Base-by-base conservation (phyloP, 371 early-diverging fungal species). In the Actinomortierella wolfii region DNA sequence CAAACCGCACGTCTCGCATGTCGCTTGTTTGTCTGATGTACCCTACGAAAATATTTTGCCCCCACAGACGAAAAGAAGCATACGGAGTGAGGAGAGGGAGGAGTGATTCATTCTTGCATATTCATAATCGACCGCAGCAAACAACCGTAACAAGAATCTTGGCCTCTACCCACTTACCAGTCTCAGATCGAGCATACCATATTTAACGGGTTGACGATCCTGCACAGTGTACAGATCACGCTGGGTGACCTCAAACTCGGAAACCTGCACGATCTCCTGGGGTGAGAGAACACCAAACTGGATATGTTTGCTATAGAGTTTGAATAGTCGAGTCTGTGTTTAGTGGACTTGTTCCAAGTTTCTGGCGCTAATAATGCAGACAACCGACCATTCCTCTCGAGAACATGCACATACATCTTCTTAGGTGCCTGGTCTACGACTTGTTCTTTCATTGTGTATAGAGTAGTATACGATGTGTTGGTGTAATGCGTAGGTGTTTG, bases 1-100 rank as follows among this genome's bases (percentile, higher is more conserved):
- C 71, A 92, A 87, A 11, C 91, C 92, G 77, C 99, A 99, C 3
- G 99, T 99, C 42, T 90, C 89, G 82, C 99, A 99, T 1, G 78
- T 75, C 13, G 80, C 84, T 15, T 79, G 75, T 76, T 97, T 97
- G 66, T 92, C 90, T n/a, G 96, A 89, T 6, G 92, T 89, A 55
- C 97, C 97, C 90, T 94, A 79, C 39, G 51, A 56, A 54, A n/a
- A n/a, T n/a, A n/a, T n/a, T n/a, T n/a, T n/a, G n/a, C n/a, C n/a
- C n/a, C n/a, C n/a, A n/a, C n/a, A n/a, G n/a, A n/a, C n/a, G n/a
- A n/a, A n/a, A n/a, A n/a, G n/a, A n/a, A n/a, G n/a, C n/a, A n/a
- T n/a, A n/a, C n/a, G n/a, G n/a, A n/a, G n/a, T n/a, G n/a, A n/a
- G n/a, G n/a, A n/a, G n/a, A n/a, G n/a, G n/a, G n/a, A n/a, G n/a